phyloP scores from a whole-genome alignment of 2,329 filamentous ascomycete genomes.

The Polytolypa hystricis region DNA sequence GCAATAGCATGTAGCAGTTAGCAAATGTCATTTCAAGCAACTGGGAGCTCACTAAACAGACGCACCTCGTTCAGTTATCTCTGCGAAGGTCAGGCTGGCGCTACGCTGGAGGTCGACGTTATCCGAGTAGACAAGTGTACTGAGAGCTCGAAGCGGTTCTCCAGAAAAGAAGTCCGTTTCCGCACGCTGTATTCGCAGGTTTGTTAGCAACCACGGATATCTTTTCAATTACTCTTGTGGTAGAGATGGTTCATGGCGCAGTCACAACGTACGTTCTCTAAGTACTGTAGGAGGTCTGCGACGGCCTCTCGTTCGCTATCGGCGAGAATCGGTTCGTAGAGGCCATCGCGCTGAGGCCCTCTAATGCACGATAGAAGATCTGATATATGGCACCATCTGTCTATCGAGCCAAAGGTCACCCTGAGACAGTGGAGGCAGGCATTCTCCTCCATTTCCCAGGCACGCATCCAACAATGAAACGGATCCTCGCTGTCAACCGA shows the following conservation, averaged over 20 bases:
- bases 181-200: conserved; percentile 52
- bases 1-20: conserved; percentile 7
- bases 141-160: conserved; percentile 84
- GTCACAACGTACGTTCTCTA: conserved; percentile 71
- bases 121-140: conserved; percentile 94
- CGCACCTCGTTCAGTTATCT: conserved; percentile 93
- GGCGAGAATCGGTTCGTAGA: conserved; percentile 78
- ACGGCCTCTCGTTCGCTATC: conserved; percentile 96
- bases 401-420: conserved; percentile 20
- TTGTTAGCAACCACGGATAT: conserved; percentile 16
- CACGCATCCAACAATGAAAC: too few relatives aligned
- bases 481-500: too few relatives aligned
- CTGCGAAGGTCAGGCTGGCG: conserved; percentile 94
- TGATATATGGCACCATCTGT: conserved; percentile 35
- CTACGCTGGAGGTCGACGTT: conserved; percentile 97
- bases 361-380: conserved; percentile 29
- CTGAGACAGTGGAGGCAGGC: conserved; percentile 32
- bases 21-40: background rate
- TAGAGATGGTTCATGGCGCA: too few relatives aligned
- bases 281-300: conserved; percentile 84
- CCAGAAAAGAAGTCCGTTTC: conserved; percentile 98
- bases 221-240: too few relatives aligned
- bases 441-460: conserved; percentile 18
- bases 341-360: conserved; percentile 69
- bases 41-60: conserved; percentile 10